Evolutionary conservation across 768 basidiomycete species (phyloP), one percentile per base, ranked within the genome.

Genomic region (Russula earlei): DNA sequence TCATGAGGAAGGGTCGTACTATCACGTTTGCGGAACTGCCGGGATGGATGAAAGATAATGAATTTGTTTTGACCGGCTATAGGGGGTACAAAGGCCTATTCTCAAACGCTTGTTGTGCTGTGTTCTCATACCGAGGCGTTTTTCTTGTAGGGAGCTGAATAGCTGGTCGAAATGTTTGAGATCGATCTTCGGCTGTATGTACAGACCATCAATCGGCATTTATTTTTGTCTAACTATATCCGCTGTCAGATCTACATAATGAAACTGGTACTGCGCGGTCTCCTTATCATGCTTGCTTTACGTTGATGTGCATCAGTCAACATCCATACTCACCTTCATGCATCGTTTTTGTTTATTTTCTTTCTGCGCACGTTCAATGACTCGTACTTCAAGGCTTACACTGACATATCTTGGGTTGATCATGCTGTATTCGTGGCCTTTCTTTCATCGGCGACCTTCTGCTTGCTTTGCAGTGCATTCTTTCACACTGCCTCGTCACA

Each of bases 271-370:
- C 54, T 69, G 64, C 50, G 9, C 10, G n/a, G 37, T 25, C 52
- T 42, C 38, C 36, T 36, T 50, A 29, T 44, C 57, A 29, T 43
- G 12, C 55, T 45, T 52, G 46, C 52, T 52, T 54, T 62, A 48
- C 49, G 34, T 63, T 57, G 48, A 56, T 44, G 50, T 38, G 11
- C 17, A 64, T 17, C 5, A 88, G 89, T 93, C 54, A 94, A 94
- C 70, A 90, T 93, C 44, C 86, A 91, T 69, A 85, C 77, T 56
- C 91, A 93, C 66, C 72, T 91, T 8, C 77, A 81, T 72, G 87
- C 82, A 25, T 81, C 84, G 31, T 65, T 79, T 4, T 63, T 87
- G 24, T 89, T 88, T 65, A 63, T 71, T 15, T 75, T 75, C 66
- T 69, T 86, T 51, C 71, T 85, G 34, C 64, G 66, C 38, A 80